These are phyloP conservation scores for Aspergillus incahuasiensis DNA, from an alignment of 495 filamentous ascomycete species.

Conservation along the genomic window DNA sequence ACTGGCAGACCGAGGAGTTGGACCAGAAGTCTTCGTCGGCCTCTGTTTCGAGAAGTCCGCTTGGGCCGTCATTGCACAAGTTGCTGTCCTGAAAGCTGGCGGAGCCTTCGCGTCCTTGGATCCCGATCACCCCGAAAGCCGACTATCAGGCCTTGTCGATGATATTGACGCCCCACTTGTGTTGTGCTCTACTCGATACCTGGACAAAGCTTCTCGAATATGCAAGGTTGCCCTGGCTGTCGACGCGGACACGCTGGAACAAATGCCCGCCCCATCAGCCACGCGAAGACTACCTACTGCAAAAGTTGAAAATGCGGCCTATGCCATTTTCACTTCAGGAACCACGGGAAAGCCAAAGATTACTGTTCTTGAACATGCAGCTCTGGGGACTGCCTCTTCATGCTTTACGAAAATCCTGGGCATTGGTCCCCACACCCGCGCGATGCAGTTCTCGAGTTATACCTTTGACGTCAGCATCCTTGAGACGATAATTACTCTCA, in stretches of 20 bases:
- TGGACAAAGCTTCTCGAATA: slow-evolving; percentile 28
- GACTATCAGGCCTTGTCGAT: slow-evolving; percentile 50
- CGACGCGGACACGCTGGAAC: slow-evolving; percentile 23
- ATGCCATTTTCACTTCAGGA: slow-evolving; percentile 49
- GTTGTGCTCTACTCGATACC: slow-evolving; percentile 33
- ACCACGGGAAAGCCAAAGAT: slow-evolving; percentile 50
- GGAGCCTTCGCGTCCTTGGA: slow-evolving; percentile 57
- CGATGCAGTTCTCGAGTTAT: slow-evolving; percentile 66
- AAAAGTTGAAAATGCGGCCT: slow-evolving; percentile 33
- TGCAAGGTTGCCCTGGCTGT: slow-evolving; percentile 29
- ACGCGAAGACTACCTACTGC: slow-evolving; percentile 13
- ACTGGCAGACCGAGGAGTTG: slow-evolving; percentile 28
- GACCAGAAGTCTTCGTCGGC: slow-evolving; percentile 43
- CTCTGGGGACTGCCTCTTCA: slow-evolving; percentile 29
- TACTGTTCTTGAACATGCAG: slow-evolving; percentile 41
- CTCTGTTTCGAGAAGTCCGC: slow-evolving; percentile 55
- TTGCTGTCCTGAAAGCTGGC: slow-evolving; percentile 56
- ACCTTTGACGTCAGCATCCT: slow-evolving; percentile 63
- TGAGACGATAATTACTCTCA: slow-evolving; percentile 63
- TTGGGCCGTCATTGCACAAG: slow-evolving; percentile 49
- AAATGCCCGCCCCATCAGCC: slow-evolving; percentile 24
- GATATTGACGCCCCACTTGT: slow-evolving; percentile 38
- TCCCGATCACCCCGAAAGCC: slow-evolving; percentile 49
- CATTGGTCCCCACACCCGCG: slow-evolving; percentile 48
- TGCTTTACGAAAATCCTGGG: slow-evolving; percentile 34